Evolutionary conservation across 75 land plant species (phyloP).

Genomic region (Adiantum capillusveneris): DNA sequence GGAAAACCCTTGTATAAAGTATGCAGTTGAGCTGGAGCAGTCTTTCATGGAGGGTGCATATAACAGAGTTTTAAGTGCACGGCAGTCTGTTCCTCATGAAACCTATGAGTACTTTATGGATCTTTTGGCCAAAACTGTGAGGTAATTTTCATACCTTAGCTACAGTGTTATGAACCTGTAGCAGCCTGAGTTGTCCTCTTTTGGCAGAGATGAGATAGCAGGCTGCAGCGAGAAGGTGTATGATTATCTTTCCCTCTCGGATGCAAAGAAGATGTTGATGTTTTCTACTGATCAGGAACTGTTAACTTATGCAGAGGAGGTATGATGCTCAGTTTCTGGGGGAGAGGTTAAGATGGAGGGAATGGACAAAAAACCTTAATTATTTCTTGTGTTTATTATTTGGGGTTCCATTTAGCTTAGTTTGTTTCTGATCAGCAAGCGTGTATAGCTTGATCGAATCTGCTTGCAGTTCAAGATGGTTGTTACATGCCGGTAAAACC

Average conservation of each 20-base stretch:
- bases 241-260: slow-evolving; percentile 55
- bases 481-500: too few species aligned
- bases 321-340: too few species aligned
- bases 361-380: too few species aligned
- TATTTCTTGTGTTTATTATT: too few species aligned
- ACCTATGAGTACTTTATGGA: slow-evolving; percentile 92
- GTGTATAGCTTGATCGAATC: too few species aligned
- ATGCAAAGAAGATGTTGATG: slow-evolving; percentile 71
- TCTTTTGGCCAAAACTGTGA: slow-evolving; percentile 89
- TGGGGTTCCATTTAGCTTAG: too few species aligned
- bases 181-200: not conserved
- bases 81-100: slow-evolving; percentile 87
- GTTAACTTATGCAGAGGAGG: slow-evolving; percentile 46
- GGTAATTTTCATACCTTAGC: slow-evolving; percentile 58
- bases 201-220: slow-evolving; percentile 83
- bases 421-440: too few species aligned
- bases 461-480: too few species aligned
- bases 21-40: slow-evolving; percentile 93
- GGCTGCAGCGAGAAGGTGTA: slow-evolving; percentile 98
- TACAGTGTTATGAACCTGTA: not conserved
- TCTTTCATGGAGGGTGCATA: slow-evolving; percentile 98
- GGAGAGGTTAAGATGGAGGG: too few species aligned
- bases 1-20: slow-evolving; percentile 77
- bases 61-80: slow-evolving; percentile 82
- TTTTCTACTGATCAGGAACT: slow-evolving; percentile 62